Conservation (phyloP, 805 yeast genomes). For the Clavispora carvajalis region DNA sequence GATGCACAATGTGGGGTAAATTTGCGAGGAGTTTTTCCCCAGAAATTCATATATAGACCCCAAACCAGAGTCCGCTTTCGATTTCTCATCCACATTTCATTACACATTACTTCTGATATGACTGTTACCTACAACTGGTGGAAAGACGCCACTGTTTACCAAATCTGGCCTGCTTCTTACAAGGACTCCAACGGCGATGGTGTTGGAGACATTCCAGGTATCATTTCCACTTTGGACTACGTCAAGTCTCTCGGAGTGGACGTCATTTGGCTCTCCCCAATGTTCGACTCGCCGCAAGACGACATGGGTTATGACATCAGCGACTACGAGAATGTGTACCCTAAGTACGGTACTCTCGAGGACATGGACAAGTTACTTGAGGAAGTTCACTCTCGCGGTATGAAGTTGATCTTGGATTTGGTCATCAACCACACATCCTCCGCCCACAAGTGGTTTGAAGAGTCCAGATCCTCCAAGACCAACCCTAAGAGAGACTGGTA, state of each 20-base stretch:
- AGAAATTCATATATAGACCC: neutral
- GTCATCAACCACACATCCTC: constrained; percentile 56
- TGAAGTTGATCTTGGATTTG: constrained; percentile 50
- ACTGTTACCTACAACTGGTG: constrained; percentile 37
- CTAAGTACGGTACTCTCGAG: constrained; percentile 49
- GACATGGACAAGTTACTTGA: constrained; percentile 46
- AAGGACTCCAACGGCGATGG: constrained; percentile 59
- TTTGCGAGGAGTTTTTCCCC: neutral
- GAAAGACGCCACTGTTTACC: constrained; percentile 54
- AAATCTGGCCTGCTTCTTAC: constrained; percentile 57
- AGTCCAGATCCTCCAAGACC: constrained; percentile 44
- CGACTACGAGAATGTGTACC: constrained; percentile 48
- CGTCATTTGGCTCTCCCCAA: constrained; percentile 54
- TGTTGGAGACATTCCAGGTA: constrained; percentile 52
- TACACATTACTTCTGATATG: constrained; percentile 7
- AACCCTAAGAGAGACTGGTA: constrained; percentile 60
- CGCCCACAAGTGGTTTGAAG: constrained; percentile 55
- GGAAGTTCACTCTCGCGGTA: constrained; percentile 43
- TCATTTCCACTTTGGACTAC: constrained; percentile 47
- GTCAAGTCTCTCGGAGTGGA: constrained; percentile 45
- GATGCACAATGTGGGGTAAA: neutral
- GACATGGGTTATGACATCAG: constrained; percentile 63
- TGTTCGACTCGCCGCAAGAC: constrained; percentile 53
- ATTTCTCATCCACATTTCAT: neutral
- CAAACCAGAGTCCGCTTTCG: neutral